Conservation (phyloP, 345 rosid species). For the Eucalyptus tenuipes region DNA sequence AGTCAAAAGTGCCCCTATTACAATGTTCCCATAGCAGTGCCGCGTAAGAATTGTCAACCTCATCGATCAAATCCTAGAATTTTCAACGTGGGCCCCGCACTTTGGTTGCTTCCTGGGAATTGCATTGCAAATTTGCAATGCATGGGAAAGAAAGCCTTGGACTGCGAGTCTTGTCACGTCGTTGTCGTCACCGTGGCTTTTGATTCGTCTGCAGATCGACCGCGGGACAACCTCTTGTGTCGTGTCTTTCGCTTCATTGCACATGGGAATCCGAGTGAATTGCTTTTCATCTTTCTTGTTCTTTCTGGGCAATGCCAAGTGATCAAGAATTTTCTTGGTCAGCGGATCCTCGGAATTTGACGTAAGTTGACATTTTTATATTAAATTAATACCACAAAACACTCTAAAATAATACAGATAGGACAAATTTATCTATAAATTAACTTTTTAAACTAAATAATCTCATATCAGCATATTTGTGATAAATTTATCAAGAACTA, state of each 20-base stretch:
- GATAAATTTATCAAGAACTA: no score
- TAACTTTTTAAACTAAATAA: no score
- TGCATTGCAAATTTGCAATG: not conserved
- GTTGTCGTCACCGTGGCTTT: not conserved
- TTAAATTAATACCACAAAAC: no score
- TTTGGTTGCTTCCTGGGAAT: not conserved
- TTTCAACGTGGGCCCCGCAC: not conserved
- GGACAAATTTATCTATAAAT: no score
- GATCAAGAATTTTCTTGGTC: not conserved
- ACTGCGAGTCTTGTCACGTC: not conserved
- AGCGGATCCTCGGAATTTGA: not conserved
- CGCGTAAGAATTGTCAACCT: not conserved
- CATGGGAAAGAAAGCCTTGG: not conserved
- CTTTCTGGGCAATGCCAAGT: not conserved
- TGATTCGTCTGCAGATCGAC: not conserved
- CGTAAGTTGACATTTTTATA: no score
- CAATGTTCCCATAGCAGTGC: not conserved
- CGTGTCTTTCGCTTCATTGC: not conserved
- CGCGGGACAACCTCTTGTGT: not conserved
- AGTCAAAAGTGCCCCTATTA: not conserved
- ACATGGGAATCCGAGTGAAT: not conserved
- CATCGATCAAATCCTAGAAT: not conserved
- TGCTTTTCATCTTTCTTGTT: not conserved
- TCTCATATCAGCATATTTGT: accelerated
- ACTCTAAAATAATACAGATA: no score